A percentile compares a stretch with the other conserved stretches of the same genome.
These are phyloP conservation scores for Phaffomyces antillensis DNA, from an alignment of 805 yeast species.

Conservation along the genomic window DNA sequence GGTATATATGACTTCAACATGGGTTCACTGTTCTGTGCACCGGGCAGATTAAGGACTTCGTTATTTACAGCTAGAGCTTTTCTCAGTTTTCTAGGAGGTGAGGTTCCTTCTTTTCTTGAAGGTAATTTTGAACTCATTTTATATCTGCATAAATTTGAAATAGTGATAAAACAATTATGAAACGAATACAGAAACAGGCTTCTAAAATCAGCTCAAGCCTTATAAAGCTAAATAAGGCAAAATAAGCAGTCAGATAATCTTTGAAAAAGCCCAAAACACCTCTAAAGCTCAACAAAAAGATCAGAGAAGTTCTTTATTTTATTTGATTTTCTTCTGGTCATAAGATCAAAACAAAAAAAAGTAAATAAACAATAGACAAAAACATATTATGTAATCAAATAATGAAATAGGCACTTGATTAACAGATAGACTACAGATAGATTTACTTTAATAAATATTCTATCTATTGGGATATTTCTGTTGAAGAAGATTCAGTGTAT, in stretches of 20 bases:
- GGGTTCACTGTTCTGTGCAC: constrained; percentile 1
- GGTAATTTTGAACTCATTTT: constrained; percentile 11
- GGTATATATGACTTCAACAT: neutral
- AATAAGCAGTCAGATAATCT: neutral
- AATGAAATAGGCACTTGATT: too few relatives aligned
- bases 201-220: neutral
- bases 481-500: neutral
- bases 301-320: too few relatives aligned
- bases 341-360: too few relatives aligned
- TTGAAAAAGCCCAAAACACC: too few relatives aligned
- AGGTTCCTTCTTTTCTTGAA: constrained; percentile 5
- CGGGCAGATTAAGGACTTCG: constrained; percentile 16
- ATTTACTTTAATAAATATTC: too few relatives aligned
- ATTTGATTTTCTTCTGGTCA: too few relatives aligned
- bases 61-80: constrained; percentile 16
- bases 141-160: too few relatives aligned
- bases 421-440: too few relatives aligned
- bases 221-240: neutral
- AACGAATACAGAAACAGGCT: neutral
- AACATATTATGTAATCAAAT: too few relatives aligned
- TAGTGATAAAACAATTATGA: neutral
- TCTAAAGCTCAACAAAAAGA: too few relatives aligned
- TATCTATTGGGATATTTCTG: too few relatives aligned
- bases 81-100: constrained; percentile 20
- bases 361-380: too few relatives aligned